Evolutionary conservation across 2,329 filamentous ascomycete genomes (phyloP).

Genomic region (Aspergillus sp.): DNA sequence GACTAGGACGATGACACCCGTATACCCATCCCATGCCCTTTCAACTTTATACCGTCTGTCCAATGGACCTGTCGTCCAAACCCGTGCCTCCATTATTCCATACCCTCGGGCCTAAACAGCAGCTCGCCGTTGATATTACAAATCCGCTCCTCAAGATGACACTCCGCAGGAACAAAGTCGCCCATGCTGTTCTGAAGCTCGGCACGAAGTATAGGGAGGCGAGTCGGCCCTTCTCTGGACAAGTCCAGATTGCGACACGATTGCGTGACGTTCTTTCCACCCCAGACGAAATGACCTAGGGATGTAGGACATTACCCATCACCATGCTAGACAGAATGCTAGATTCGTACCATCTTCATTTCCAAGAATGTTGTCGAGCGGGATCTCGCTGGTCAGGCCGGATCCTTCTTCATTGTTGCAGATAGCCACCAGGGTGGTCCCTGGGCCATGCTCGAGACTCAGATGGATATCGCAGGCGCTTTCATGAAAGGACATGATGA

Average conservation of each 20-base stretch:
- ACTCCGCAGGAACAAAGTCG: constrained; percentile 3
- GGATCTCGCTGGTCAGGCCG: constrained; percentile 13
- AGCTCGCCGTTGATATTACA: constrained; percentile 16
- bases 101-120: constrained; percentile 1
- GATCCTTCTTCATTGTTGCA: constrained; percentile 20
- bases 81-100: no score
- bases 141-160: constrained; percentile 12
- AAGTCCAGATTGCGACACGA: constrained; percentile 11
- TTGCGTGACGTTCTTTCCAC: constrained; percentile 12
- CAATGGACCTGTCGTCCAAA: no score
- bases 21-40: no score
- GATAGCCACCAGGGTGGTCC: constrained; percentile 13
- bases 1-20: no score
- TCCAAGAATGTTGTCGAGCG: constrained; percentile 14
- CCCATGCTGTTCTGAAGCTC: constrained; percentile 13
- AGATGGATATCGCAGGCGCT: constrained; percentile 17
- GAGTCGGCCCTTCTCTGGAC: constrained; percentile 12
- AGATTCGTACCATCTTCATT: constrained; percentile 15
- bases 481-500: constrained; percentile 16
- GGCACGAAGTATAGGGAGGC: constrained; percentile 13
- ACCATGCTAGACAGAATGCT: background rate
- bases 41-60: no score
- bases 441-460: background rate
- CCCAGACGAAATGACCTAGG: constrained; percentile 17
- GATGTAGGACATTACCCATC: background rate